Conservation (phyloP, 352 stramenopile species). For the Elongisporangium prolatum region DNA sequence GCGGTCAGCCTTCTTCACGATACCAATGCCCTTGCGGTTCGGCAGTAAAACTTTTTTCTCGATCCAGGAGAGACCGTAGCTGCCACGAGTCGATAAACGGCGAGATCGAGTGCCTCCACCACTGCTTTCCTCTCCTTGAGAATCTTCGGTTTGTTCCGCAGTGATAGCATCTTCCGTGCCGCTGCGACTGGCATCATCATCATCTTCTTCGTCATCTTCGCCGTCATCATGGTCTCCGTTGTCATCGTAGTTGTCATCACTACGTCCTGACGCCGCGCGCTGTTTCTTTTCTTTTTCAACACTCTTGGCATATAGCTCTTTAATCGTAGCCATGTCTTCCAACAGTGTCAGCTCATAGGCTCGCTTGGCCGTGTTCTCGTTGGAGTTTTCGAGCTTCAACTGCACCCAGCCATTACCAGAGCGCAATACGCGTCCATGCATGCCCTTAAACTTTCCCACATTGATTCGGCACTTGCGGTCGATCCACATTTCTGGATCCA, state of each 20-base stretch:
- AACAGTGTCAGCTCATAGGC: slow-evolving; percentile 84
- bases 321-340: slow-evolving; percentile 80
- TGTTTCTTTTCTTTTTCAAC: slow-evolving; percentile 55
- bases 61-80: slow-evolving; percentile 87
- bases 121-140: slow-evolving; percentile 65
- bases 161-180: slow-evolving; percentile 40
- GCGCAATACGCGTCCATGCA: slow-evolving; percentile 65
- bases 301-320: slow-evolving; percentile 64
- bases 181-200: slow-evolving; percentile 42
- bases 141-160: slow-evolving; percentile 68
- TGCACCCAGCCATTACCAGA: slow-evolving; percentile 89
- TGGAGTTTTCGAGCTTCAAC: slow-evolving; percentile 74
- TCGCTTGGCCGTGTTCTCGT: slow-evolving; percentile 83
- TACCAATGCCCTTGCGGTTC: slow-evolving; percentile 64
- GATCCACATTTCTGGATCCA: slow-evolving; percentile 88
- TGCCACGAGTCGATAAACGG: slow-evolving; percentile 67
- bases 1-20: slow-evolving; percentile 81
- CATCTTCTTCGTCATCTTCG: slow-evolving; percentile 59
- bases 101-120: slow-evolving; percentile 49
- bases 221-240: slow-evolving; percentile 27
- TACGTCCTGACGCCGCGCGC: slow-evolving; percentile 20
- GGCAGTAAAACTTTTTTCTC: slow-evolving; percentile 80
- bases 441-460: slow-evolving; percentile 84
- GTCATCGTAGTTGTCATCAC: slow-evolving; percentile 21
- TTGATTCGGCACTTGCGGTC: slow-evolving; percentile 84